Percentiles rank a stretch among this genome's conserved stretches.
These are phyloP conservation scores for Emmonsiellopsis sp. DNA, from an alignment of 2,329 filamentous ascomycete species.

Conservation along the genomic window DNA sequence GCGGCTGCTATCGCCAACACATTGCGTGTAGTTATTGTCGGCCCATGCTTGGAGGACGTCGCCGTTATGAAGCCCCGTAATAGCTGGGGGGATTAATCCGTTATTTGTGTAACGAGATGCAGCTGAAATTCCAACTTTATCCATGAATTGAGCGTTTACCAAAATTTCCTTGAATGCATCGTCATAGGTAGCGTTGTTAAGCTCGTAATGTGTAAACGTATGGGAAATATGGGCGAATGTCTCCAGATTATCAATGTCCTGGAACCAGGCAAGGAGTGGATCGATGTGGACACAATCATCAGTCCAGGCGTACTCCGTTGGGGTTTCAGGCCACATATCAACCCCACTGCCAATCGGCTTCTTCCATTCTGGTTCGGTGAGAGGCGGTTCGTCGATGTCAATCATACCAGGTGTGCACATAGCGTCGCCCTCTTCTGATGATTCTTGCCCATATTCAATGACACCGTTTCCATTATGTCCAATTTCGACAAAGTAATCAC, in stretches of 20 bases:
- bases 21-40: constrained; percentile 50
- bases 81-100: constrained; percentile 54
- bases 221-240: constrained; percentile 52
- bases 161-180: constrained; percentile 50
- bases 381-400: constrained; percentile 37
- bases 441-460: constrained; percentile 27
- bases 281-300: constrained; percentile 43
- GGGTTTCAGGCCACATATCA: constrained; percentile 40
- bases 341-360: constrained; percentile 45
- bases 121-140: constrained; percentile 42
- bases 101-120: constrained; percentile 42
- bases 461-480: constrained; percentile 50
- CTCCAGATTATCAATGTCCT: constrained; percentile 41
- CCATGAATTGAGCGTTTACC: constrained; percentile 53
- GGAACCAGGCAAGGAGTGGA: constrained; percentile 46
- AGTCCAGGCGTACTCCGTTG: constrained; percentile 42
- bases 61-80: constrained; percentile 57
- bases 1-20: constrained; percentile 57
- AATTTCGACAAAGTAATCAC: constrained; percentile 45
- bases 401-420: constrained; percentile 32
- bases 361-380: constrained; percentile 41
- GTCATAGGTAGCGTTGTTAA: constrained; percentile 52
- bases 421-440: constrained; percentile 14
- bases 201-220: constrained; percentile 51
- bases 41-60: constrained; percentile 52